Evolutionary conservation across 208 protist species (phyloP).

Genomic region (Trypanosoma mega): DNA sequence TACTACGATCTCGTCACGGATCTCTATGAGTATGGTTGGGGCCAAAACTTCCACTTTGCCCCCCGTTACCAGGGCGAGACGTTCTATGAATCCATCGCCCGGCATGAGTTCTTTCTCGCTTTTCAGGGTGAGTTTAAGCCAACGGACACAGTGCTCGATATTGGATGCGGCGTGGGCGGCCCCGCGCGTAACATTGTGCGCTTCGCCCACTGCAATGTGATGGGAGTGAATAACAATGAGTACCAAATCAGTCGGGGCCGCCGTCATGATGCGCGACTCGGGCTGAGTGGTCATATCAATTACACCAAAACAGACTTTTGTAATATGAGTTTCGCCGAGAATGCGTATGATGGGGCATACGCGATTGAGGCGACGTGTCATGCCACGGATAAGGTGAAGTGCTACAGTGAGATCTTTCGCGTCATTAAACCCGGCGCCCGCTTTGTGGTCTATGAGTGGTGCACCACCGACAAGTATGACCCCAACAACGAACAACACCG

Average conservation of each 20-base stretch:
- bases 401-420: slow-evolving; percentile 93
- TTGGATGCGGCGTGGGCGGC: slow-evolving; percentile 97
- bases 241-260: slow-evolving; percentile 94
- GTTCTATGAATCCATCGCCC: slow-evolving; percentile 90
- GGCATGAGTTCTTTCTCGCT: slow-evolving; percentile 96
- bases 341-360: slow-evolving; percentile 94
- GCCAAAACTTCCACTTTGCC: slow-evolving; percentile 96
- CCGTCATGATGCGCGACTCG: slow-evolving; percentile 59
- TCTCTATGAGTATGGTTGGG: slow-evolving; percentile 98
- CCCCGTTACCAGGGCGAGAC: slow-evolving; percentile 78
- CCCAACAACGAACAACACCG: slow-evolving; percentile 84
- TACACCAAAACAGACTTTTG: slow-evolving; percentile 95
- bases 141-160: slow-evolving; percentile 84
- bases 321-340: slow-evolving; percentile 85
- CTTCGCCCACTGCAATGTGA: slow-evolving; percentile 93
- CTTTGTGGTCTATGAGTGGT: slow-evolving; percentile 96
- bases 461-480: slow-evolving; percentile 95
- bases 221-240: slow-evolving; percentile 97
- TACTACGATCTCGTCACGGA: slow-evolving; percentile 98
- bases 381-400: slow-evolving; percentile 90
- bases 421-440: slow-evolving; percentile 92
- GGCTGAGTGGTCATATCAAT: slow-evolving; percentile 70
- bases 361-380: slow-evolving; percentile 98
- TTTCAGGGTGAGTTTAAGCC: slow-evolving; percentile 79
- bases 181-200: slow-evolving; percentile 94